Evolutionary conservation across 2,329 filamentous ascomycete genomes (phyloP), one percentile per base, ranked within the genome.

Genomic region (Alternaria viburni): DNA sequence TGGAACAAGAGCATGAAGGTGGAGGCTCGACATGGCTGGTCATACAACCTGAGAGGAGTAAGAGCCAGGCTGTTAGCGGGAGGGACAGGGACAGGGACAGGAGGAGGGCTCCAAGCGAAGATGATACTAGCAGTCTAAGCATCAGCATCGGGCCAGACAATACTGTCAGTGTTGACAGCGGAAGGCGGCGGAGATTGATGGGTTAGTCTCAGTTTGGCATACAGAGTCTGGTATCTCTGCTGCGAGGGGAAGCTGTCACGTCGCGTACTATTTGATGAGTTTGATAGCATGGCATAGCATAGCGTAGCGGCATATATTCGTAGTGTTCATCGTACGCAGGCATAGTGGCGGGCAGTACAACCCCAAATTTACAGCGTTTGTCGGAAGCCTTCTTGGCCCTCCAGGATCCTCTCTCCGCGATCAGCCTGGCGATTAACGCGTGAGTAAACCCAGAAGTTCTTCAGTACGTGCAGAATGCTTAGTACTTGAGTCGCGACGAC

Each of bases 91-190:
- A 59, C 41, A 44, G 57, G 7, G 57, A 59, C 56, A 65, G 73
- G 54, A 66, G 69, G 52, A 61, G 74, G 57, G 68, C 68, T 6
- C 61, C 61, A 9, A 70, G 69, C 11, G 75, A 76, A 17, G 77
- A 80, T n/a, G 73, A 70, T 6, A 71, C 67, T n/a, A 73, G 71
- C 13, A 78, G 74, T 55, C 64, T 80, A 54, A 79, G 76, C 57
- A 80, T 80, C 36, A 75, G 70, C 12, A 79, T 80, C 36, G 77
- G 77, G 25, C 75, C 76, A 30, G 77, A 80, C 51, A 80, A 80
- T 28, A 79, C 76, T 1, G 76, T 80, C 6, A 79, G 75, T 54
- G 76, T 80, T n/a, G 77, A 79, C 54, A 78, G 76, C 55, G 77
- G 77, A 12, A 67, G 76, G 23, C 59, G 76, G 51, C 65, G 76